phyloP scores from a whole-genome alignment of 192 early-diverging fungal species.

The Coemansia nantahalensis region DNA sequence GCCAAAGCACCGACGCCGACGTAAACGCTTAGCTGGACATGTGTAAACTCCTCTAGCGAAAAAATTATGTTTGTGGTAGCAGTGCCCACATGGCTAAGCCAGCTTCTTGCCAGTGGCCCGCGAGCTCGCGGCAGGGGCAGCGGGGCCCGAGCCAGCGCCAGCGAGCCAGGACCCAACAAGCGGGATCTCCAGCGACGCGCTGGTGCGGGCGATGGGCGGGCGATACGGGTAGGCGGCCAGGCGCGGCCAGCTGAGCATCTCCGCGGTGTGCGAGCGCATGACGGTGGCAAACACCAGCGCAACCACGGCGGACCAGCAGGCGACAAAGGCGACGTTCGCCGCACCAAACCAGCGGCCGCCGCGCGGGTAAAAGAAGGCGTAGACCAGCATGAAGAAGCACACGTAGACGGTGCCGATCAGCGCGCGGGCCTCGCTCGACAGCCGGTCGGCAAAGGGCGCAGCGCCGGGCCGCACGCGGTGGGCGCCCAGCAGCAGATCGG shows the following conservation, averaged over 20 bases:
- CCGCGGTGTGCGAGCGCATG: conserved; percentile 39
- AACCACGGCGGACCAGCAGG: conserved; percentile 39
- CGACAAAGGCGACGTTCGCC: conserved; percentile 31
- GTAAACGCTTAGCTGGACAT: too few relatives aligned
- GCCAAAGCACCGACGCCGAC: too few relatives aligned
- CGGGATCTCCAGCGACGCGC: conserved; percentile 32
- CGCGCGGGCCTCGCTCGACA: conserved; percentile 57
- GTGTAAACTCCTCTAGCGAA: too few relatives aligned
- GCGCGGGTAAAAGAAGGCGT: conserved; percentile 54
- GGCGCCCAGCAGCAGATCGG: conserved; percentile 82
- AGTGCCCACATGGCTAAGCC: too few relatives aligned
- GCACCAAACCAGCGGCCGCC: conserved; percentile 37
- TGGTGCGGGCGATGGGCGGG: conserved; percentile 36
- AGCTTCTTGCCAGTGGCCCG: conserved; percentile 39
- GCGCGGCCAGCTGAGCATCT: conserved; percentile 55
- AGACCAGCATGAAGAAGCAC: conserved; percentile 53
- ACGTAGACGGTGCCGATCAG: conserved; percentile 52
- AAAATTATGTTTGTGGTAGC: too few relatives aligned
- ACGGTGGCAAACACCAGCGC: conserved; percentile 32
- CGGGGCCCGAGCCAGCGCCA: conserved; percentile 17
- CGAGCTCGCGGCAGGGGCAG: conserved; percentile 7
- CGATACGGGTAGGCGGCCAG: conserved; percentile 38
- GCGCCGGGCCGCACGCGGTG: conserved; percentile 41
- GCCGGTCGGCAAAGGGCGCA: conserved; percentile 56
- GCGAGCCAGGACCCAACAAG: conserved; percentile 38